Percentiles rank a stretch among this genome's conserved stretches.
phyloP scores from a whole-genome alignment of 2,329 filamentous ascomycete genomes.

The Phyllosticta ampelicida region DNA sequence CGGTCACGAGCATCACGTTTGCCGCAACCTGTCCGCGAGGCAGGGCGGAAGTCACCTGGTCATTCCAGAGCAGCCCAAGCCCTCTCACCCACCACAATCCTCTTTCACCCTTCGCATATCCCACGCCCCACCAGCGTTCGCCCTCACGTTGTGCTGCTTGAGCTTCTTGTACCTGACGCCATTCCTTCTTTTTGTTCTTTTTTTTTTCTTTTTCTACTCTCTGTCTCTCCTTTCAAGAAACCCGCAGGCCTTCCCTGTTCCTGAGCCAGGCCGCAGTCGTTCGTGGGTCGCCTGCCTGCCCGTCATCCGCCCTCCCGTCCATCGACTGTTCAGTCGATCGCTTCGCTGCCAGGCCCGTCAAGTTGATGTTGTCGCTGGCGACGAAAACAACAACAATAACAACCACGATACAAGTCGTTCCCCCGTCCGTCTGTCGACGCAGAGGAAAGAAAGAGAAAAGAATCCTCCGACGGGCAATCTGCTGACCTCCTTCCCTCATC shows the following conservation, averaged over 20 bases:
- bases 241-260: not conserved
- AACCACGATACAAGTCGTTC: too few species aligned
- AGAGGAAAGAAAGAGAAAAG: not conserved
- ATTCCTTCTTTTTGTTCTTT: not conserved
- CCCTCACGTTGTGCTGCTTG: not conserved
- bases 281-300: too few species aligned
- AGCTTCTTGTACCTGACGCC: not conserved
- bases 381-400: not conserved
- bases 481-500: not conserved
- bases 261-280: too few species aligned
- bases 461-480: not conserved
- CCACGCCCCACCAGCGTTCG: not conserved
- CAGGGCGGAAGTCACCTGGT: too few species aligned
- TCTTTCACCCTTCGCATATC: conserved; percentile 1
- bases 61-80: not conserved
- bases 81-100: not conserved
- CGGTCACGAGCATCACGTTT: too few species aligned
- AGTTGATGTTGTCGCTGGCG: not conserved
- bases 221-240: not conserved
- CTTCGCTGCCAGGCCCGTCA: too few species aligned
- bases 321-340: too few species aligned
- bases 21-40: too few species aligned
- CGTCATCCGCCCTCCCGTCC: too few species aligned
- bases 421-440: too few species aligned
- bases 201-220: too few species aligned